Base-by-base conservation (phyloP, 179 eudicot genomes). In the Gypsophila paniculata region DNA sequence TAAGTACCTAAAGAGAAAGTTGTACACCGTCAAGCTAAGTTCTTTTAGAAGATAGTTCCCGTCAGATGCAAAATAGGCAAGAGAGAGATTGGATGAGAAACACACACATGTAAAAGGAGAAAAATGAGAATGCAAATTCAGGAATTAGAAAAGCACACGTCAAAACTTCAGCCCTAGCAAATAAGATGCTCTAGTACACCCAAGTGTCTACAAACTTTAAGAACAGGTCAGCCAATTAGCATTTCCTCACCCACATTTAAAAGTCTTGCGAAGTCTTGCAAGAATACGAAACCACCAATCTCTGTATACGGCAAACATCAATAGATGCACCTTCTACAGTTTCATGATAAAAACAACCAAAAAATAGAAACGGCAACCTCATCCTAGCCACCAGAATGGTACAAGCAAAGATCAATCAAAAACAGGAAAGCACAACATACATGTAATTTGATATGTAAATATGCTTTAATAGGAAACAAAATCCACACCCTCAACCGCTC, bases 1-100 rank as follows among this genome's bases (percentile, higher is more conserved):
- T 84, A 36, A 78, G 81, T 57, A 70, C 93, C 96, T 91, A 75
- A 34, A 54, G n/a, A 65, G 14, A 63, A 54, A 14, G 6, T 32
- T 54, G 23, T 39, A 54, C 5, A 53, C 21, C 34, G 32, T 68
- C 25, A 39, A 62, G 5, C 25, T 14, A 61, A n/a, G 6, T 14
- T 32, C 6, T 29, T 29, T 63, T 36, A 6, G 6, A 38, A 36
- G 39, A 38, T 34, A 63, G 39, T 58, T 58, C 19, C 42, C 14
- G 9, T 29, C 21, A 61, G 7, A 63, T 63, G 10, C 38, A 38
- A n/a, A 63, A 36, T 17, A 63, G n/a, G 14, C 7, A 39, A 38
- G 49, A 63, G 14, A 0, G 25, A 60, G n/a, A 63, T 18, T 38
- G 14, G 12, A 63, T 2, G 25, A 38, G 34, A 73, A 53, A 12